A percentile compares a stretch with the other conserved stretches of the same genome.
Conservation (phyloP, 495 filamentous ascomycete genomes). For the Xylaria grammica region DNA sequence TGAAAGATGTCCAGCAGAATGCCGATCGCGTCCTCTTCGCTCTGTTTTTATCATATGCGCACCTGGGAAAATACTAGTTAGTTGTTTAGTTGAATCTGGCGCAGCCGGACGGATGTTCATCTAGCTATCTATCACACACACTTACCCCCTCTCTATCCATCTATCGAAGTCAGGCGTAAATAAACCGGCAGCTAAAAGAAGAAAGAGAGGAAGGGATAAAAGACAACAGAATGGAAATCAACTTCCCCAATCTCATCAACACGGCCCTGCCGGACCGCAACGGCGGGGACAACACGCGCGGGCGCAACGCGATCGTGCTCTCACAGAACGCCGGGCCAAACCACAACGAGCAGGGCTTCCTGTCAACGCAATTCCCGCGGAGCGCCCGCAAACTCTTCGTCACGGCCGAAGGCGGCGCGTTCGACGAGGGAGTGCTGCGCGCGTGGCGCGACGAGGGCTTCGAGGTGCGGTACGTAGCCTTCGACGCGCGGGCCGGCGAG, state of each 20-base stretch:
- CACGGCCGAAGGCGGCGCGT: slow-evolving; percentile 65
- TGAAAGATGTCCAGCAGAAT: no score
- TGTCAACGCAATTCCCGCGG: slow-evolving; percentile 41
- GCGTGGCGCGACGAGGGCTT: slow-evolving; percentile 73
- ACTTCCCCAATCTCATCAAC: slow-evolving; percentile 39
- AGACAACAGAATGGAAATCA: slow-evolving; percentile 37
- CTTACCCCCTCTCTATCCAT: no score
- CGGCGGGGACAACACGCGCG: slow-evolving; percentile 27
- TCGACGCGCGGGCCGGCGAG: slow-evolving; percentile 49
- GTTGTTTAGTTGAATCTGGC: no score
- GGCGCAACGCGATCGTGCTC: slow-evolving; percentile 40
- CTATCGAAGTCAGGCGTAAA: background rate
- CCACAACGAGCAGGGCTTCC: slow-evolving; percentile 44
- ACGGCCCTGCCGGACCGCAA: slow-evolving; percentile 37
- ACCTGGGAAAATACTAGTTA: no score
- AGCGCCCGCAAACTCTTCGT: slow-evolving; percentile 64
- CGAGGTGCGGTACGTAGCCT: slow-evolving; percentile 64
- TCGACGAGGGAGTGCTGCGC: slow-evolving; percentile 60
- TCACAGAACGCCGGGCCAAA: slow-evolving; percentile 35
- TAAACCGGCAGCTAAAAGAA: background rate
- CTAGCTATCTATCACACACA: no score
- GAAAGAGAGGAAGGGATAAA: background rate
- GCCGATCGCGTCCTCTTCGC: no score
- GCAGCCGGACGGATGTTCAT: no score
- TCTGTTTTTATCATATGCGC: no score